A percentile compares a stretch with the other conserved stretches of the same genome.
Conservation (phyloP, 805 yeast species). For the Spathaspora hagerdaliae region DNA sequence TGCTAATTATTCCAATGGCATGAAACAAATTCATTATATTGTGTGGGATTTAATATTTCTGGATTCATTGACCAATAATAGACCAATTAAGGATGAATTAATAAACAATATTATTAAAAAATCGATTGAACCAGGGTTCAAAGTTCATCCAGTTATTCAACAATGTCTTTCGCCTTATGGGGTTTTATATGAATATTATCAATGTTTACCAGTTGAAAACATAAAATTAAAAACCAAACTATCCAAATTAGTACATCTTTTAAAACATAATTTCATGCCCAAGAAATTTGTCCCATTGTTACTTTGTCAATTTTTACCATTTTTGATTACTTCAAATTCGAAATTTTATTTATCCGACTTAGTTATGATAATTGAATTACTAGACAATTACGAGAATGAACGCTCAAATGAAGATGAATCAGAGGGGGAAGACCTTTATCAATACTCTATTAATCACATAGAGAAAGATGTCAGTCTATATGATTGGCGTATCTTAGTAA, state of each 20-base stretch:
- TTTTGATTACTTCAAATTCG: conserved; percentile 17
- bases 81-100: conserved; percentile 53
- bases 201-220: conserved; percentile 18
- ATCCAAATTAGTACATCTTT: conserved; percentile 47
- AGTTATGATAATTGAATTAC: conserved; percentile 33
- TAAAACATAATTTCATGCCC: conserved; percentile 42
- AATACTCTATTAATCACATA: conserved; percentile 22
- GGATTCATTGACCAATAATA: conserved; percentile 49
- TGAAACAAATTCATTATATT: conserved; percentile 44
- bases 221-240: conserved; percentile 23
- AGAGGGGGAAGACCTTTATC: conserved; percentile 29
- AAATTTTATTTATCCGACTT: conserved; percentile 27
- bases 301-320: conserved; percentile 45
- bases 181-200: conserved; percentile 49
- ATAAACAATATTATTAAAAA: conserved; percentile 45
- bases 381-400: conserved; percentile 31
- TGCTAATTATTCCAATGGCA: conserved; percentile 28
- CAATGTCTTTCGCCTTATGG: conserved; percentile 74
- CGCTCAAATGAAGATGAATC: conserved; percentile 17
- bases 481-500: conserved; percentile 35
- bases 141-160: conserved; percentile 53
- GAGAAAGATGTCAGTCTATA: conserved; percentile 13
- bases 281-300: conserved; percentile 46
- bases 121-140: conserved; percentile 30
- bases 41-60: conserved; percentile 63